Percentiles rank a stretch among this genome's conserved stretches.
These are phyloP conservation scores for Delphinella strobiligena DNA, from an alignment of 2,329 filamentous ascomycete species.

Conservation along the genomic window DNA sequence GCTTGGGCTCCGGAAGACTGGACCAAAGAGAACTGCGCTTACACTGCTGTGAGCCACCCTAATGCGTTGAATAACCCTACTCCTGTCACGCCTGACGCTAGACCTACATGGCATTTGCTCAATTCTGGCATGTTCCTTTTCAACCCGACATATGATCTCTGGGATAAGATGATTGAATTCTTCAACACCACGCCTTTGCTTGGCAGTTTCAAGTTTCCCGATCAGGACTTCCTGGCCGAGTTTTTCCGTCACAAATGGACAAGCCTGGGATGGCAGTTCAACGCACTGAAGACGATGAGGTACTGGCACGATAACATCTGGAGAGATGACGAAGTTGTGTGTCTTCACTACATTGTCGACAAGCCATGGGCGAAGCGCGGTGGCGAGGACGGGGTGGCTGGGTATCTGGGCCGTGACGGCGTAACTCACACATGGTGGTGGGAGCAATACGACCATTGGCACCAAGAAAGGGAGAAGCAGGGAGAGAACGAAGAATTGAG, in stretches of 20 bases:
- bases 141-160: conserved; percentile 27
- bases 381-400: conserved; percentile 29
- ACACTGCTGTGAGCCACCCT: conserved; percentile 29
- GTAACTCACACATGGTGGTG: conserved; percentile 44
- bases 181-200: conserved; percentile 30
- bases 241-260: conserved; percentile 35
- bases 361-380: conserved; percentile 41
- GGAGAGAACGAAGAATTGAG: conserved; percentile 27
- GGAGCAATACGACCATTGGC: conserved; percentile 33
- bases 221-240: conserved; percentile 41
- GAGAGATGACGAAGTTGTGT: conserved; percentile 36
- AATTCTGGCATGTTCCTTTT: conserved; percentile 44
- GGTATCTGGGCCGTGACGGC: conserved; percentile 39
- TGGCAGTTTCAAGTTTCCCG: conserved; percentile 37
- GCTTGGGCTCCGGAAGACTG: conserved; percentile 39
- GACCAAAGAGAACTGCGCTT: conserved; percentile 37
- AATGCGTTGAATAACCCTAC: conserved; percentile 22
- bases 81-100: conserved; percentile 18
- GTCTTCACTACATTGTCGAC: conserved; percentile 43
- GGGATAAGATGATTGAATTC: conserved; percentile 26
- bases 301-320: conserved; percentile 42
- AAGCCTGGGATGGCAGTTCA: conserved; percentile 37
- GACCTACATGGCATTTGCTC: conserved; percentile 32
- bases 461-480: conserved; percentile 14
- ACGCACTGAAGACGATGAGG: conserved; percentile 42